Evolutionary conservation across 306 rosid species (phyloP), one percentile per base, ranked within the genome.

Genomic region (Gastrolobium bilobum): DNA sequence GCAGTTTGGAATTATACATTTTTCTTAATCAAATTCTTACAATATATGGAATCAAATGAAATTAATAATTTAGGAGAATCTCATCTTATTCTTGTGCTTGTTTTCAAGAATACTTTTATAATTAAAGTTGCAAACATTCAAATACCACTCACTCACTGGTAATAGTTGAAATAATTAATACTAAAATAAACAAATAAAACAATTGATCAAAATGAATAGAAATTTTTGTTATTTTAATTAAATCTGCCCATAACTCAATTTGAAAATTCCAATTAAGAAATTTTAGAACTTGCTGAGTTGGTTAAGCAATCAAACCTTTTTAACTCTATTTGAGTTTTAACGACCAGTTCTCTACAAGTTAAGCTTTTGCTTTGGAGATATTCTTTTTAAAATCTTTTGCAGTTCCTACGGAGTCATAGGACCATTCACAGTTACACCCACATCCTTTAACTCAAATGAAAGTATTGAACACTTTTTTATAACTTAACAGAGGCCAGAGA

Each of bases 351-450:
- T 47, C 10, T 46, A 11, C 57, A 30, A 46, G 73, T 47, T 30
- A 48, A 47, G 14, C 51, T 72, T 72, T 72, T 51, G 63, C 54
- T 40, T 53, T 56, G 39, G 26, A 39, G 33, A 69, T 48, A n/a
- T 34, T 13, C 2, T 54, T 29, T 29, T 42, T 38, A 15, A 50
- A 15, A 51, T 14, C 35, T 15, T 70, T 39, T 70, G 14, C 62
- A 51, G 48, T 37, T 8, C 35, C 9, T 57, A 15, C 26, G 10
- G 26, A 67, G 29, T 60, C 51, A 37, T 31, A 53, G 38, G 6
- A 67, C 34, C n/a, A 48, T 6, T 50, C 38, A 63, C 76, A 40
- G 57, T 43, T 54, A 77, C 46, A 34, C 71, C 65, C 26, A 20
- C 26, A 20, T 20, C 26, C 37, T 51, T 37, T 51, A 4, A 15